Base-by-base conservation (phyloP, 139 green algal genomes). In the Asterochloris erici region DNA sequence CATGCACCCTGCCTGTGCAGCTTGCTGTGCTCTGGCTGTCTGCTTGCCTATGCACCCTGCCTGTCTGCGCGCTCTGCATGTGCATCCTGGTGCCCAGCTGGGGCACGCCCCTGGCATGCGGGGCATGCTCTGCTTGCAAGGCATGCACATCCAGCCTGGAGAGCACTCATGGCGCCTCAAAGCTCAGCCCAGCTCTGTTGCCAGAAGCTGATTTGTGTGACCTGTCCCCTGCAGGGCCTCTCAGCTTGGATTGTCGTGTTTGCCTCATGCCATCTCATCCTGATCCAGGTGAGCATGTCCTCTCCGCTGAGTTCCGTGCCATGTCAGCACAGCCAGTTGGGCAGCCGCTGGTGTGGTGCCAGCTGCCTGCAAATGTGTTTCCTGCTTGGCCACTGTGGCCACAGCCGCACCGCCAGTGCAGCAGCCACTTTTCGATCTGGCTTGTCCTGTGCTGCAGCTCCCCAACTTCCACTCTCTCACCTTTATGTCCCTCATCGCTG, bases 241-340 rank as follows among this genome's bases (percentile, higher is more conserved):
- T 90, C 83, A 63, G 84, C 68, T 12, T 87, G 79, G 76, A 87
- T 86, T 81, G 63, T 91, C 24, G 77, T 90, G 1, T 93, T 92
- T 78, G 79, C 76, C 4, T 87, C 62, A 13, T 14, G 85, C 27
- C 77, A 93, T 77, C 29, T 91, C 21, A 19, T 92, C n/a, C 77
- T 93, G 10, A 85, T 75, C 24, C 86, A 93, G 87, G 88, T 89
- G 70, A 63, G 27, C n/a, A 24, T 14, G 14, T 28, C n/a, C n/a
- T 21, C 16, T 0, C 28, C 26, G 1, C 21, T 29, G 0, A 62
- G 13, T 26, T 0, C 23, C 19, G n/a, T 12, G 24, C 16, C 12
- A 21, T 54, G 26, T 12, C 70, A 54, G 70, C 70, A 71, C 21
- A 26, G 66, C 21, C 66, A 71, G 21, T 24, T 71, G 19, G n/a